Percentiles rank a stretch among this genome's conserved stretches.
These are phyloP conservation scores for Aspergillus baeticus DNA, from an alignment of 495 filamentous ascomycete species.

Conservation along the genomic window DNA sequence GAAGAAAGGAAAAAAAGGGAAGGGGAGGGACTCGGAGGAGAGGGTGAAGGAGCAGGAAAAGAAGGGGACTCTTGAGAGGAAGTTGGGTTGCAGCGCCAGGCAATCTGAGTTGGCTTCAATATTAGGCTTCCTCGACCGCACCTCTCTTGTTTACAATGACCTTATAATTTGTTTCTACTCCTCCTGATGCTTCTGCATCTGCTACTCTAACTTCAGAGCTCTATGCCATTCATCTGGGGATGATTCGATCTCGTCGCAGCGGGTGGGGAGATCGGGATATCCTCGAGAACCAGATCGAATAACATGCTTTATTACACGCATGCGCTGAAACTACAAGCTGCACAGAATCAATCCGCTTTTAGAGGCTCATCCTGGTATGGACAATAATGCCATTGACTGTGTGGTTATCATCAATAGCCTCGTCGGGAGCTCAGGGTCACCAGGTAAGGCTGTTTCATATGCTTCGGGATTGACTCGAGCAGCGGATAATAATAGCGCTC, in stretches of 20 bases:
- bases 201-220: not conserved
- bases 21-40: not conserved
- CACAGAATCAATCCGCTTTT: not conserved
- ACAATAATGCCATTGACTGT: not conserved
- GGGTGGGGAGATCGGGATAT: not conserved
- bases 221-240: not conserved
- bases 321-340: not conserved
- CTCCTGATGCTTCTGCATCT: not conserved
- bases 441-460: not conserved
- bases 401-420: too few species aligned
- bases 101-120: not conserved
- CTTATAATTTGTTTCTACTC: not conserved
- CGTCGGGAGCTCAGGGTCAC: not conserved
- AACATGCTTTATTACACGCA: not conserved
- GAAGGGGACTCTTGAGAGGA: not conserved
- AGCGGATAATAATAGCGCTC: not conserved
- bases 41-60: constrained; percentile 2
- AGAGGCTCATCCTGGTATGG: not conserved
- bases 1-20: constrained; percentile 2
- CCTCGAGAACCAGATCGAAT: not conserved
- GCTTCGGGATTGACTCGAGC: not conserved
- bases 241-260: not conserved
- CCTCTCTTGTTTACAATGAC: not conserved
- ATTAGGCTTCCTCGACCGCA: not conserved
- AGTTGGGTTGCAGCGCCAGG: constrained; percentile 4